These are phyloP conservation scores for Clathrospora elynae DNA, from an alignment of 2,329 filamentous ascomycete genomes.

Conservation along the genomic window DNA sequence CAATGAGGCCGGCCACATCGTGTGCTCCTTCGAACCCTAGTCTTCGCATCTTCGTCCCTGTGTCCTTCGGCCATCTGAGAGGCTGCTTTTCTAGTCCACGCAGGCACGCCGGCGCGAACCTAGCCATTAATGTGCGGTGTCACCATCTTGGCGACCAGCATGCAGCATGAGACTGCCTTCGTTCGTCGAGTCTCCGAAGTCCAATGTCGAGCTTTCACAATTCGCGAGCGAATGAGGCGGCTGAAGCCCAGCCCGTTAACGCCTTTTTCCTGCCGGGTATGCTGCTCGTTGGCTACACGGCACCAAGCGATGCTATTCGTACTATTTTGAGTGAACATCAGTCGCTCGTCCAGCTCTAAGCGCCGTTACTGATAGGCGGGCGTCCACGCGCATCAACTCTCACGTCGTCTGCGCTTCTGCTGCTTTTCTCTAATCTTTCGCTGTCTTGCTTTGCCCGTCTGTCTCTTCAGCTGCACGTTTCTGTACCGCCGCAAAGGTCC, in stretches of 20 bases:
- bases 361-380: conserved; percentile 46
- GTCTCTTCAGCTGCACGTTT: conserved; percentile 45
- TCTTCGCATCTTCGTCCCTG: conserved; percentile 31
- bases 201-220: conserved; percentile 33
- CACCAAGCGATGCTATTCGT: conserved; percentile 32
- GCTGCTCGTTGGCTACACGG: conserved; percentile 33
- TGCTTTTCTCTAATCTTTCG: conserved; percentile 32
- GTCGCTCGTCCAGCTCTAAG: conserved; percentile 40
- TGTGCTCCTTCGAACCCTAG: conserved; percentile 27
- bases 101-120: conserved; percentile 46
- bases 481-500: conserved; percentile 36
- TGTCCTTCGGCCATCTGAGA: conserved; percentile 29
- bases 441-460: conserved; percentile 35
- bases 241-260: conserved; percentile 41
- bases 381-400: conserved; percentile 40
- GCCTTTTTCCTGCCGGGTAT: conserved; percentile 37
- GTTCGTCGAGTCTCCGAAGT: conserved; percentile 35
- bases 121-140: conserved; percentile 39
- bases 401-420: conserved; percentile 40
- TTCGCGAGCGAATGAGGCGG: conserved; percentile 36
- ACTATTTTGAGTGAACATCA: conserved; percentile 48
- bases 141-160: conserved; percentile 41
- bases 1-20: conserved; percentile 18
- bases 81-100: conserved; percentile 35
- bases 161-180: conserved; percentile 33